phyloP scores from a whole-genome alignment of 805 yeast species.

The Lipomyces spencermartinsiae region DNA sequence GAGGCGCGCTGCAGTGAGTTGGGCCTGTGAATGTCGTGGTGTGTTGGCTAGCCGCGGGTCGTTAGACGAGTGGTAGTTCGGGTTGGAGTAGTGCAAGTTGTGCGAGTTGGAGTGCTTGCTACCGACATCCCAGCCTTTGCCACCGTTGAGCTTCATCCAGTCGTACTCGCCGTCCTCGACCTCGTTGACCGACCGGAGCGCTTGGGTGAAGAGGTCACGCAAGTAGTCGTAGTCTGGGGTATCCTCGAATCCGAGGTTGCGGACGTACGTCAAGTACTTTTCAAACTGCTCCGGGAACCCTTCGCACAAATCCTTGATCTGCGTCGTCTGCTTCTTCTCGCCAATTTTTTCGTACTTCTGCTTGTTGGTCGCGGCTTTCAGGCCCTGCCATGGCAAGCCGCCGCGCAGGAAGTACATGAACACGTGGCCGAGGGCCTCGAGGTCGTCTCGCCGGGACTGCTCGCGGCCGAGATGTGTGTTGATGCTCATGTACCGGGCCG shows the following conservation, averaged over 20 bases:
- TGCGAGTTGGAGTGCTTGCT: constrained; percentile 38
- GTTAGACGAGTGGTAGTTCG: constrained; percentile 38
- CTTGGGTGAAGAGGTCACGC: constrained; percentile 76
- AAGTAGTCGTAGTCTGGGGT: constrained; percentile 93
- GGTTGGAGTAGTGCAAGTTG: constrained; percentile 35
- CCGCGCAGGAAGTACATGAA: constrained; percentile 94
- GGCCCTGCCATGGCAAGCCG: constrained; percentile 97
- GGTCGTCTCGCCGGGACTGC: constrained; percentile 94
- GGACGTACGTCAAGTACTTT: constrained; percentile 84
- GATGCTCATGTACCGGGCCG: constrained; percentile 98
- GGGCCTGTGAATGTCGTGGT: constrained; percentile 41
- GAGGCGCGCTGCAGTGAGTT: constrained; percentile 47
- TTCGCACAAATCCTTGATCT: constrained; percentile 81
- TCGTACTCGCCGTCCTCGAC: constrained; percentile 88
- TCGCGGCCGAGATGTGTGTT: constrained; percentile 98
- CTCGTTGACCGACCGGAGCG: constrained; percentile 72
- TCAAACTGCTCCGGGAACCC: constrained; percentile 94
- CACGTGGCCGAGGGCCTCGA: constrained; percentile 96
- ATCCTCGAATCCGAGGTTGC: constrained; percentile 89
- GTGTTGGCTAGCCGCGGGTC: constrained; percentile 37
- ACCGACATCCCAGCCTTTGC: constrained; percentile 93
- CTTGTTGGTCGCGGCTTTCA: constrained; percentile 97
- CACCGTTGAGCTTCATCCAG: constrained; percentile 96
- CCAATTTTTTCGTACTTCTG: constrained; percentile 98
- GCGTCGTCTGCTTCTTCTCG: constrained; percentile 90